Evolutionary conservation across 129 eudicot genomes (phyloP).

Genomic region (Tanacetum coccineum): DNA sequence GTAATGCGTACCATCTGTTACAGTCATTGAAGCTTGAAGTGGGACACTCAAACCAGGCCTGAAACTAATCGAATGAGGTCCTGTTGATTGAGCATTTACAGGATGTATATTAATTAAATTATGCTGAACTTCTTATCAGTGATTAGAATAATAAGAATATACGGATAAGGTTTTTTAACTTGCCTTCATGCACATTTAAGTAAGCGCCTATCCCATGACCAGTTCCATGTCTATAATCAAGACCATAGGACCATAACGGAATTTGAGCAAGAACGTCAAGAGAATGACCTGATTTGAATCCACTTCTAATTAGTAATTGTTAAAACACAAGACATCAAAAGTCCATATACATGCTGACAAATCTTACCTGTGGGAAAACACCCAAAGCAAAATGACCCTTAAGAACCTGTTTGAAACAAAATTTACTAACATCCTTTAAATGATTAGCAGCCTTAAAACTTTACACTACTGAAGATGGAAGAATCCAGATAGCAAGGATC

Average conservation of each 20-base stretch:
- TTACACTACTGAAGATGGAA: too few species aligned
- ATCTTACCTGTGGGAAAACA: slow-evolving; percentile 83
- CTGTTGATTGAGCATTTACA: slow-evolving; percentile 34
- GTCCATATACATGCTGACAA: not conserved
- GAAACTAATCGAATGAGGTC: slow-evolving; percentile 89
- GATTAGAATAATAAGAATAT: not conserved
- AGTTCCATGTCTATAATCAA: slow-evolving; percentile 99
- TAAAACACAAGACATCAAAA: slow-evolving; percentile 4
- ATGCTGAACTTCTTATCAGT: not conserved
- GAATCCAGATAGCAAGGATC: too few species aligned
- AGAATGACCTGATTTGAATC: slow-evolving; percentile 53
- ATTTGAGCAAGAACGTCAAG: slow-evolving; percentile 93
- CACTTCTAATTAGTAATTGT: not conserved
- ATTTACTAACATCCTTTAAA: slow-evolving; percentile 1
- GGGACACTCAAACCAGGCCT: slow-evolving; percentile 83
- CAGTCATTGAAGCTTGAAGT: slow-evolving; percentile 92
- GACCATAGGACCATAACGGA: slow-evolving; percentile 96
- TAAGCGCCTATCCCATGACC: slow-evolving; percentile 96
- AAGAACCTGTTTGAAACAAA: slow-evolving; percentile 56
- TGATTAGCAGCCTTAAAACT: too few species aligned
- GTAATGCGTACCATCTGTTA: slow-evolving; percentile 69
- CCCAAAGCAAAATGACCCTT: slow-evolving; percentile 96
- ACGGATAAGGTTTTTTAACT: slow-evolving; percentile 18
- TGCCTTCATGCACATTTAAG: slow-evolving; percentile 96
- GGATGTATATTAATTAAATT: slow-evolving; percentile 1